Conservation (phyloP, 2,329 filamentous ascomycete species). For the Phyllosticta capitalensis region DNA sequence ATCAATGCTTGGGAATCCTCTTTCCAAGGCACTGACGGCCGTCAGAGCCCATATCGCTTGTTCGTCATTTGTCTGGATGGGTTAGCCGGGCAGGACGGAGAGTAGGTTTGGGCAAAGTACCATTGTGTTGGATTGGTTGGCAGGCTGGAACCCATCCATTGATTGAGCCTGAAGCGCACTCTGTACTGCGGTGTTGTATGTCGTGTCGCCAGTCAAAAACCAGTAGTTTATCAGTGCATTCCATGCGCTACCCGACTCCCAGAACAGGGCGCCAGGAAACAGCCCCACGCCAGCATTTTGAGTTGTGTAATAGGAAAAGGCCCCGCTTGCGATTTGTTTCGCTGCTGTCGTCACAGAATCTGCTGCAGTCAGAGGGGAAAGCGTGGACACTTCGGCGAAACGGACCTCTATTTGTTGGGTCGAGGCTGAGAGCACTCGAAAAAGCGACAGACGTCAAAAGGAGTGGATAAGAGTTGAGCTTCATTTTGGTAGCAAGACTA, state of each 20-base stretch:
- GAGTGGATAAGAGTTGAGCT: background rate
- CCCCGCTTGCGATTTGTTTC: background rate
- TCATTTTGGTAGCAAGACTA: background rate
- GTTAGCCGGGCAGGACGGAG: background rate
- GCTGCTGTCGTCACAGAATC: background rate
- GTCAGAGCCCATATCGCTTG: slow-evolving; percentile 66
- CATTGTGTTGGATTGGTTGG: slow-evolving; percentile 36
- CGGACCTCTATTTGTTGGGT: background rate
- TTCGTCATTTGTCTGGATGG: slow-evolving; percentile 56
- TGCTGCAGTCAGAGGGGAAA: background rate
- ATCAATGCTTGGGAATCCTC: slow-evolving; percentile 51
- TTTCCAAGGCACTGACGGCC: slow-evolving; percentile 58
- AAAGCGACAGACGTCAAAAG: background rate
- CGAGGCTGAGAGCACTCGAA: background rate
- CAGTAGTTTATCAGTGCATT: slow-evolving; percentile 36
- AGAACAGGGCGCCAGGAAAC: slow-evolving; percentile 40
- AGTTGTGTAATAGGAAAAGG: background rate
- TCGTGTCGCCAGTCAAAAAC: slow-evolving; percentile 36
- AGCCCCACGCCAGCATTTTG: slow-evolving; percentile 33
- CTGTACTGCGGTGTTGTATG: slow-evolving; percentile 33
- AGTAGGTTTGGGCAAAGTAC: slow-evolving; percentile 14
- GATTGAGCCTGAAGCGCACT: slow-evolving; percentile 35
- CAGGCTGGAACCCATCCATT: slow-evolving; percentile 34
- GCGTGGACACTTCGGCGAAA: background rate
- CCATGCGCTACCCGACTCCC: slow-evolving; percentile 34